Evolutionary conservation across 2,329 filamentous ascomycete genomes (phyloP), one percentile per base, ranked within the genome.

Genomic region (Mycosphaerelloides madeirae): DNA sequence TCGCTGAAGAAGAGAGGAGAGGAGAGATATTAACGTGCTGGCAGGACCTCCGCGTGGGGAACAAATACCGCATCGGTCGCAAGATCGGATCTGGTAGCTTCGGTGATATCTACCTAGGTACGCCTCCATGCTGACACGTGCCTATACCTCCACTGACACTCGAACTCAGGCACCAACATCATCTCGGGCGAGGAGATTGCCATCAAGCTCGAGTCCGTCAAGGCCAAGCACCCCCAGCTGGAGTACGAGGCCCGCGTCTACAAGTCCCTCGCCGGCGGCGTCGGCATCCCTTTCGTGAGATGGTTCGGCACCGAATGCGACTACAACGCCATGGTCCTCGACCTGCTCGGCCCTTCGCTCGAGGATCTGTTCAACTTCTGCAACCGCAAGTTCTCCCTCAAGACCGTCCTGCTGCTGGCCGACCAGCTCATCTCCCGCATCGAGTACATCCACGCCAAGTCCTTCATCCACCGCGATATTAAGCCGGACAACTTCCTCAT

Each of bases 311-410:
- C 91, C 49, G 93, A 98, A 74, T 97, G 91, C 72, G 93, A 97
- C 75, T 97, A 98, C 82, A 97, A 98, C 73, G 93, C 93, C 68
- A 97, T 98, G 93, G 93, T 98, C 41, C 82, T 97, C 56, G 93
- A 98, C 65, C 83, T 98, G 19, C 85, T 98, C 46, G 93, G 93
- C 31, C 93, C 93, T 57, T 93, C 85, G 64, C 74, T 98, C 70
- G 93, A 98, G 73, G 93, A 98, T 67, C 80, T 98, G 28, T 98
- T 98, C 87, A 97, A 98, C 81, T 97, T 97, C 72, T 98, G 93
- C 83, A 97, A 97, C 83, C 86, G 93, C 70, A 97, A 97, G 70
- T 98, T 97, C 77, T 96, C 93, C 11, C 75, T 98, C 58, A 98
- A 98, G 84, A 98, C 93, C 1, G 93, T 98, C 20, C 79, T 98